Base-by-base conservation (phyloP, 192 early-diverging fungal genomes). In the Podila minutissima region DNA sequence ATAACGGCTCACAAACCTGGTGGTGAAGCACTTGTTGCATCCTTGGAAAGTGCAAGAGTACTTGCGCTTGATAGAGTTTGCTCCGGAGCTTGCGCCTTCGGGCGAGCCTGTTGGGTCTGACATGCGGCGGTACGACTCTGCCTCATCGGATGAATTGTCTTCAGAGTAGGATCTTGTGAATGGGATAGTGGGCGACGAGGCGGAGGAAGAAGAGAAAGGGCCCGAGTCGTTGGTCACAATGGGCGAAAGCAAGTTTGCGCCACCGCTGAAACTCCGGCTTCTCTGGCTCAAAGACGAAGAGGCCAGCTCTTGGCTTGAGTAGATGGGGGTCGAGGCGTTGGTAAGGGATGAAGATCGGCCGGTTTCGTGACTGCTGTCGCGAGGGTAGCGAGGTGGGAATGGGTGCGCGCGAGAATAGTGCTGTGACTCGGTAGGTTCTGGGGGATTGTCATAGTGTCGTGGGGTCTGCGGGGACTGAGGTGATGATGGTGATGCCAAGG, bases 1-100 rank as follows among this genome's bases (percentile, higher is more conserved):
- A 67, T 9, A 12, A 58, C 31, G 24, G 31, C 17, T 24, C 12
- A 53, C 29, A 31, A 79, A 90, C 89, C 89, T 94, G n/a, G 93
- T 94, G 10, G 94, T 94, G 82, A 95, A 95, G 38, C 90, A 88
- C 82, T 92, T 92, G 75, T 89, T 90, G 73, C 94, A 95, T 6
- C 87, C 85, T 7, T 79, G 86, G 41, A 73, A 88, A 8, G 83
- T 41, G 79, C 94, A 95, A 64, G 85, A 84, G 85, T 94, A 93
- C 74, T 92, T 92, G 77, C 94, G 88, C 81, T 93, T 94, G 26
- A 74, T 71, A 37, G 29, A 41, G 7, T 31, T 65, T 5, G 51
- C 24, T n/a, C 58, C 79, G 0, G 51, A 20, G 53, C 53, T 2
- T n/a, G 22, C 11, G 50, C 38, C 41, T 15, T 46, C 62, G 3